These are phyloP conservation scores for Hygrophorus russula DNA, from an alignment of 768 basidiomycete species.

Conservation along the genomic window DNA sequence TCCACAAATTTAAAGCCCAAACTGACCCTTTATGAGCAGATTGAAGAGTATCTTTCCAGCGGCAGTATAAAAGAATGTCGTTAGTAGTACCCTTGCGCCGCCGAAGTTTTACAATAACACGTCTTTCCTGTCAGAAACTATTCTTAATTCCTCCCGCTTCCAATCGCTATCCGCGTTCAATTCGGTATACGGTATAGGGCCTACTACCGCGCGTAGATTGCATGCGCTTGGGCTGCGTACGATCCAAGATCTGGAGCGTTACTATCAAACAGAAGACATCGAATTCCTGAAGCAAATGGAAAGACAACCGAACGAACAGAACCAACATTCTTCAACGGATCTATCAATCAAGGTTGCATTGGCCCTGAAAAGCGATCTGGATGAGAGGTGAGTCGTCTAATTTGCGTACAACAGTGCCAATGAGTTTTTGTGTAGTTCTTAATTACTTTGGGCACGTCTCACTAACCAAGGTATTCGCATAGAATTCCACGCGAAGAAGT, in stretches of 20 bases:
- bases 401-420: background rate
- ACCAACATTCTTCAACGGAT: slow-evolving; percentile 9
- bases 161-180: slow-evolving; percentile 45
- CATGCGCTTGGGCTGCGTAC: slow-evolving; percentile 58
- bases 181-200: slow-evolving; percentile 64
- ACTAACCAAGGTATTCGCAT: background rate
- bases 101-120: background rate
- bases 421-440: background rate
- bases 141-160: slow-evolving; percentile 40
- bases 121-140: slow-evolving; percentile 26
- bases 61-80: slow-evolving; percentile 28
- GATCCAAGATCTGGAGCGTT: slow-evolving; percentile 55
- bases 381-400: slow-evolving; percentile 7
- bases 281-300: slow-evolving; percentile 1
- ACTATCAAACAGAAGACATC: slow-evolving; percentile 32
- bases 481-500: slow-evolving; percentile 65
- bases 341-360: slow-evolving; percentile 48
- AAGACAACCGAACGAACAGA: slow-evolving; percentile 2
- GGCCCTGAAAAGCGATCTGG: slow-evolving; percentile 46
- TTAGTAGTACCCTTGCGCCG: slow-evolving; percentile 10
- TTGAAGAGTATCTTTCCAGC: slow-evolving; percentile 6
- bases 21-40: slow-evolving; percentile 1
- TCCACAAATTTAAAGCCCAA: background rate
- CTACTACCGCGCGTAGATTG: slow-evolving; percentile 53
- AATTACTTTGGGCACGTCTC: background rate